These are phyloP conservation scores for Dictyostelium intermedium DNA, from an alignment of 78 protist species.

Conservation along the genomic window DNA sequence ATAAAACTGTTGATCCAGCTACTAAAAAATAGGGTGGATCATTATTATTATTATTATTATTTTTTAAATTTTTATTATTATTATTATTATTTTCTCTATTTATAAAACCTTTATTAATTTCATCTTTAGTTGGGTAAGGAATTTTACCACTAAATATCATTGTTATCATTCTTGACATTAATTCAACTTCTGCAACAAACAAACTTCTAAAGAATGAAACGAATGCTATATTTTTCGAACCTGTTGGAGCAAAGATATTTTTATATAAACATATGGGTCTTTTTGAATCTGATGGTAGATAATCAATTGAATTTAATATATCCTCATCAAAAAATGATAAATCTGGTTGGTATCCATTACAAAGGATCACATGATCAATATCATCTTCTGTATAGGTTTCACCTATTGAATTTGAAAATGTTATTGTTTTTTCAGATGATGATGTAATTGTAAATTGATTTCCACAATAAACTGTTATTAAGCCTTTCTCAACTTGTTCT, in stretches of 20 bases:
- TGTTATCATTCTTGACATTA: background rate
- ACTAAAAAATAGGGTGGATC: background rate
- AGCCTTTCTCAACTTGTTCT: background rate
- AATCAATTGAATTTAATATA: background rate
- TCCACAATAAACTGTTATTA: background rate
- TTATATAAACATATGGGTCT: background rate
- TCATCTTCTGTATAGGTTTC: background rate
- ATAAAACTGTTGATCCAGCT: background rate
- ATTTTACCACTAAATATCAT: constrained; percentile 11
- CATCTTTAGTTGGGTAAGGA: background rate
- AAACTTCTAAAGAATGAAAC: background rate
- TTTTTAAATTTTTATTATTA: too few relatives aligned
- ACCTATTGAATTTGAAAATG: background rate
- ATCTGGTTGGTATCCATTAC: constrained; percentile 3
- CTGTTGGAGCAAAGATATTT: background rate
- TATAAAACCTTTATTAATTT: background rate
- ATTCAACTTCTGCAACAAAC: background rate
- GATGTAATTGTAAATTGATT: background rate
- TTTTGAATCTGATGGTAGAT: background rate
- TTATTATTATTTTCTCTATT: background rate
- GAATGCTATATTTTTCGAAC: background rate
- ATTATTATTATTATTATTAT: background rate
- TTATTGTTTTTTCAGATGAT: background rate
- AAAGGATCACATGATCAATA: background rate
- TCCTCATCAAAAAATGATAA: background rate